Evolutionary conservation across 2,329 filamentous ascomycete species (phyloP), one percentile per base, ranked within the genome.

Genomic region (Neonectria faginata): DNA sequence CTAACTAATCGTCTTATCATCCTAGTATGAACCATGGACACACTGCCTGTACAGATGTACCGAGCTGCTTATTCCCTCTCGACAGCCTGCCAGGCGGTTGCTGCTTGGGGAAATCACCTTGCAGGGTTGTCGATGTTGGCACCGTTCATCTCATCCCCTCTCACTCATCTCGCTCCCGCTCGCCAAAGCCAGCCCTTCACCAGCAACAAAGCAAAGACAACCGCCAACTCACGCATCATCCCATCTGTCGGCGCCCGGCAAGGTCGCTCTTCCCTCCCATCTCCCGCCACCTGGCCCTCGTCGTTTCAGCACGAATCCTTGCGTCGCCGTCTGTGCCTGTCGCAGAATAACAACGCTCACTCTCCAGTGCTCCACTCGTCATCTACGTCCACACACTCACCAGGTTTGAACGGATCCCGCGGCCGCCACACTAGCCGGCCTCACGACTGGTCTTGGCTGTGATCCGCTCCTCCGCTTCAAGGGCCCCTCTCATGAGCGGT

Each of bases 281-380:
- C 31, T 14, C 20, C 7, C 18, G n/a, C 33, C 25, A 31, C 16
- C 47, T 33, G 27, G 29, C 50, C 51, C 51, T 50, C 14, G 60
- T 56, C 61, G 61, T 64, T 64, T 60, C 57, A 56, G 44, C 31
- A 16, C 51, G 42, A 29, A 57, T 47, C 62, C 62, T 33, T 57
- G 57, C 44, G n/a, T 31, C 44, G 29, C 10, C 48, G 48, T 51
- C 48, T 36, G 27, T 62, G 62, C 62, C 41, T 62, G 62, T 65
- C 58, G 54, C 62, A 65, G 62, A 65, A 65, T 65, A 65, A 65
- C 54, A 25, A 58, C 58, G 16, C 7, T 42, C 52, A 27, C 29
- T 39, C 39, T 52, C 57, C 25, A 29, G 54, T 51, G 44, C 60
- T 41, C 54, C 31, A 36, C 39, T 39, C 44, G 25, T 39, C 36